Evolutionary conservation across 176 grass and related monocot genomes (phyloP).

Genomic region (Triticum turgidum): DNA sequence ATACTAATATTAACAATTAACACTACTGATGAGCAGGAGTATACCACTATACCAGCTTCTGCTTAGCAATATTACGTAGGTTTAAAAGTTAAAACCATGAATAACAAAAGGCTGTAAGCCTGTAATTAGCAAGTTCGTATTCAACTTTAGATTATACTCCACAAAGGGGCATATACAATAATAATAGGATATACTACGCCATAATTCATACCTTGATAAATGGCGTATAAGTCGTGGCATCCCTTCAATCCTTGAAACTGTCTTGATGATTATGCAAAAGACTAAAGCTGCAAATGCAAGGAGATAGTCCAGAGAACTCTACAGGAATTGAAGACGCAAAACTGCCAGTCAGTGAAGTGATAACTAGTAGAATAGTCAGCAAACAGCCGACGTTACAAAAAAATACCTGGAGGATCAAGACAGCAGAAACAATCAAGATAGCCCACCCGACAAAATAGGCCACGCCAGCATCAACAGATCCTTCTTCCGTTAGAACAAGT

Average conservation of each 20-base stretch:
- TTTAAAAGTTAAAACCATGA: not conserved
- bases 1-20: not conserved
- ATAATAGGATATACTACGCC: conserved; percentile 1
- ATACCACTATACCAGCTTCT: not conserved
- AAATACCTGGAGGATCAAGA: conserved; percentile 85
- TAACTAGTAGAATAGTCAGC: not conserved
- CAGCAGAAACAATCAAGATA: conserved; percentile 75
- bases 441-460: conserved; percentile 93
- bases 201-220: conserved; percentile 47
- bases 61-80: not conserved
- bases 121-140: conserved; percentile 4
- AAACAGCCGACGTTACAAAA: not conserved
- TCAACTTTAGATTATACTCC: not conserved
- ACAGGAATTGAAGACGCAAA: conserved; percentile 8
- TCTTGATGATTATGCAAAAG: conserved; percentile 45
- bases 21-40: not conserved
- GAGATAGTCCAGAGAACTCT: conserved; percentile 85
- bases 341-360: conserved; percentile 23
- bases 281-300: conserved; percentile 57
- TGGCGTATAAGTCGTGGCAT: conserved; percentile 36
- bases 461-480: conserved; percentile 69
- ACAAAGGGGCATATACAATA: not conserved
- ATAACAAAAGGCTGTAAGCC: not conserved
- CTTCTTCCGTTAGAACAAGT: conserved; percentile 90
- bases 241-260: conserved; percentile 48